Evolutionary conservation across 306 rosid genomes (phyloP), one percentile per base, ranked within the genome.

Genomic region (Cicer judaicum): DNA sequence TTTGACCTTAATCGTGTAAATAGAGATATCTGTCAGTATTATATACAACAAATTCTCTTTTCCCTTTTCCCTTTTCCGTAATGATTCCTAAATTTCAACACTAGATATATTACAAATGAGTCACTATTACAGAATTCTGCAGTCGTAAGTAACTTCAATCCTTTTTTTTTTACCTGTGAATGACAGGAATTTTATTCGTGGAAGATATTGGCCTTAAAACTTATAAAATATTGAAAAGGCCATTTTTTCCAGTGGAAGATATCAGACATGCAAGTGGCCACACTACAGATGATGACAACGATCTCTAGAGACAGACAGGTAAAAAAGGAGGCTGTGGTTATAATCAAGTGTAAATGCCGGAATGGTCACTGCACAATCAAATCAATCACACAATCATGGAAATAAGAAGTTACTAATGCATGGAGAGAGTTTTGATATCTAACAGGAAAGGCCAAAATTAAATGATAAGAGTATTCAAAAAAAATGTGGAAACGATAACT

Each of bases 1-100:
- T 38, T 54, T 43, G 74, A 67, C 50, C 60, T 44, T 43, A 46
- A 74, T 56, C 24, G 63, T 11, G 54, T 72, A 56, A 21, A 57
- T 40, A 7, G 16, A 12, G 63, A 70, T 70, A 75, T 4, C 13
- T 46, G 66, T 44, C 68, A 44, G 68, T 13, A 16, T 64, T 64
- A n/a, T 36, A 12, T 38, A 21, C 36, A 42, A 10, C 68, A 53
- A 40, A 49, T 18, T 39, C 10, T 39, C 49, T 29, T 59, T 39
- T 8, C 54, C 34, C 49, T 29, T 59, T 39, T 8, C 54, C 34
- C 18, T 16, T 16, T 16, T 1, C 18, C 18, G 34, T 2, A 24
- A 24, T 36, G 40, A 24, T 24, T 53, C 65, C 46, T 60, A 61
- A 70, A 41, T 70, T 11, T 49, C 46, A 57, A 34, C 65, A 61